phyloP scores from a whole-genome alignment of 2,329 filamentous ascomycete species.

The Xylaria digitata region DNA sequence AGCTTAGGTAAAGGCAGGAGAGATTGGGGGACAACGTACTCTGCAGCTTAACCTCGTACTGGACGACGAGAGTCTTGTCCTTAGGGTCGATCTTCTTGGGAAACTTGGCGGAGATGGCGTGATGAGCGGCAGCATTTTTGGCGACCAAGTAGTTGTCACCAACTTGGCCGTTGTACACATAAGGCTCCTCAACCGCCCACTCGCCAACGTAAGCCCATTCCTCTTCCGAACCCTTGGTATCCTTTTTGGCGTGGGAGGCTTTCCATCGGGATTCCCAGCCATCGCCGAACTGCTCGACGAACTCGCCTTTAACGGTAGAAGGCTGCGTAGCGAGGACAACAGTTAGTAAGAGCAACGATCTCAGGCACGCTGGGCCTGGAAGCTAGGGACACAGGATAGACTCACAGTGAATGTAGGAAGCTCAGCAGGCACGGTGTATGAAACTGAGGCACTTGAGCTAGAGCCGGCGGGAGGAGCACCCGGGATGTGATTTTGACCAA shows the following conservation, averaged over 20 bases:
- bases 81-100: conserved; percentile 96
- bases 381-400: conserved; percentile 41
- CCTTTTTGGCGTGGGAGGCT: conserved; percentile 96
- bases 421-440: conserved; percentile 52
- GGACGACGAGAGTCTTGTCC: conserved; percentile 94
- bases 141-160: conserved; percentile 97
- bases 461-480: conserved; percentile 60
- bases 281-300: conserved; percentile 98
- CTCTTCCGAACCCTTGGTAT: conserved; percentile 80
- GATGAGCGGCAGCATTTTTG: conserved; percentile 97
- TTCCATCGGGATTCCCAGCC: conserved; percentile 96
- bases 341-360: conserved; percentile 28
- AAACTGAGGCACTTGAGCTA: conserved; percentile 16
- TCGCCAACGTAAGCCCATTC: conserved; percentile 98
- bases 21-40: conserved; percentile 68
- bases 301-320: conserved; percentile 87
- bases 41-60: conserved; percentile 99
- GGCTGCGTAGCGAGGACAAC: conserved; percentile 67
- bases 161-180: conserved; percentile 88
- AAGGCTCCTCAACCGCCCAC: conserved; percentile 96
- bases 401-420: conserved; percentile 90
- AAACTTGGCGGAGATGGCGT: conserved; percentile 99
- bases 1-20: conserved; percentile 41
- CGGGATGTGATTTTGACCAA: conserved; percentile 60
- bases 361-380: conserved; percentile 16